phyloP scores from a whole-genome alignment of 257 asterid genomes.

The Solanum piurae region DNA sequence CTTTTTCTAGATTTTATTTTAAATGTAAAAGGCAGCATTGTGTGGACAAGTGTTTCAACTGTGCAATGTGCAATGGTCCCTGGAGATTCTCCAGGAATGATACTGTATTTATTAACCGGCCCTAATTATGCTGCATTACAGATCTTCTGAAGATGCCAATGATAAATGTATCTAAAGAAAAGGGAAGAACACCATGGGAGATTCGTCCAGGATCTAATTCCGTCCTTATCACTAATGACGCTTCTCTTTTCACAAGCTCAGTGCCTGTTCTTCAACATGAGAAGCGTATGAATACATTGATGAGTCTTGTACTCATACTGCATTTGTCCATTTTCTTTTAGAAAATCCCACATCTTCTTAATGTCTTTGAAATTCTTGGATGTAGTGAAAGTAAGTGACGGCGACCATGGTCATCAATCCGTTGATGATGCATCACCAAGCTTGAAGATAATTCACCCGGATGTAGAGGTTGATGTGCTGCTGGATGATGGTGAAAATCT shows the following conservation, averaged over 20 bases:
- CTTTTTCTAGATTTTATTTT: not conserved
- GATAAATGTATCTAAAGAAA: constrained; percentile 16
- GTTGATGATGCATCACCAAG: constrained; percentile 15
- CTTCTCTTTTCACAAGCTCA: constrained; percentile 47
- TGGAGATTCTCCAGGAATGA: not conserved
- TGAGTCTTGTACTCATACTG: not conserved
- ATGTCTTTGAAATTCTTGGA: not conserved
- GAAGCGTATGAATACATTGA: constrained; percentile 26
- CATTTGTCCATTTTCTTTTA: not conserved
- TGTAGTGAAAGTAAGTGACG: constrained; percentile 24
- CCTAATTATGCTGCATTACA: not conserved
- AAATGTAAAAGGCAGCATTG: not conserved
- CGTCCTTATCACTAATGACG: constrained; percentile 25
- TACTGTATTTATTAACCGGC: not conserved
- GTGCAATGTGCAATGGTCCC: not conserved
- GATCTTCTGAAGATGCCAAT: constrained; percentile 10
- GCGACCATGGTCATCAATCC: constrained; percentile 11
- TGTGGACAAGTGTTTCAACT: not conserved
- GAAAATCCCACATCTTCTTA: not conserved
- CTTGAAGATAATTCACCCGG: constrained; percentile 20
- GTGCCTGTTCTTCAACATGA: constrained; percentile 43
- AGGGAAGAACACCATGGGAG: constrained; percentile 28
- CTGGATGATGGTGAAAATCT: constrained; percentile 19
- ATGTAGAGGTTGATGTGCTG: constrained; percentile 15
- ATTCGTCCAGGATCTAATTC: constrained; percentile 21